A percentile compares a stretch with the other conserved stretches of the same genome.
Evolutionary conservation across 306 rosid species (phyloP).

Genomic region (Abrus precatorius): DNA sequence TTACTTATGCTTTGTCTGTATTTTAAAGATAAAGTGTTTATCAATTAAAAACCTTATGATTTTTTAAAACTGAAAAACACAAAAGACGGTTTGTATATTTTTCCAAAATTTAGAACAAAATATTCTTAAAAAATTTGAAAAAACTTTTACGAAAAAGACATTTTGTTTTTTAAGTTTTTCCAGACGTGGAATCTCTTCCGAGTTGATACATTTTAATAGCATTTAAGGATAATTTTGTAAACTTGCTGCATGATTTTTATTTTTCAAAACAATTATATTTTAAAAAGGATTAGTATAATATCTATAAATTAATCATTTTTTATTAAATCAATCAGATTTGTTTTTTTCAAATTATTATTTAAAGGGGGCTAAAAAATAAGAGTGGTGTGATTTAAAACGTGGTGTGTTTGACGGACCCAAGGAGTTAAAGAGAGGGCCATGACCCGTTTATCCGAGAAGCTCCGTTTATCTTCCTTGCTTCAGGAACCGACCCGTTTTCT

Average conservation of each 20-base stretch:
- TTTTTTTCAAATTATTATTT: not conserved
- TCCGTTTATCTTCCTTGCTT: constrained; percentile 55
- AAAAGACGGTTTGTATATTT: no score
- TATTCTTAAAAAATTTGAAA: not conserved
- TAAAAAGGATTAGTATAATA: not conserved
- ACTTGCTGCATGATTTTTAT: not conserved
- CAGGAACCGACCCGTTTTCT: constrained; percentile 65
- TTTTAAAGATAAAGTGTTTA: no score
- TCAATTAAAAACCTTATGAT: no score
- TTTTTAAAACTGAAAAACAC: no score
- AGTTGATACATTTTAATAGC: not conserved
- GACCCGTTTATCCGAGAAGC: constrained; percentile 72
- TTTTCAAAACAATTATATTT: not conserved
- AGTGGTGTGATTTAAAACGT: constrained; percentile 36
- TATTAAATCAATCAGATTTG: no score
- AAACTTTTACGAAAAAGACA: not conserved
- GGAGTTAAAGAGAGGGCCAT: constrained; percentile 43
- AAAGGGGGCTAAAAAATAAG: no score
- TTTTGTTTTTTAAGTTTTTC: not conserved
- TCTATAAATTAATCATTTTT: not conserved
- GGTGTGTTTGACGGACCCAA: constrained; percentile 8
- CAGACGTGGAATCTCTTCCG: not conserved
- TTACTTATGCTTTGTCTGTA: no score
- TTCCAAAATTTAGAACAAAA: no score
- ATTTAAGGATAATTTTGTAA: no score